A percentile compares a stretch with the other conserved stretches of the same genome.
phyloP scores from a whole-genome alignment of 2,329 filamentous ascomycete species.

The Fusarium albidum region DNA sequence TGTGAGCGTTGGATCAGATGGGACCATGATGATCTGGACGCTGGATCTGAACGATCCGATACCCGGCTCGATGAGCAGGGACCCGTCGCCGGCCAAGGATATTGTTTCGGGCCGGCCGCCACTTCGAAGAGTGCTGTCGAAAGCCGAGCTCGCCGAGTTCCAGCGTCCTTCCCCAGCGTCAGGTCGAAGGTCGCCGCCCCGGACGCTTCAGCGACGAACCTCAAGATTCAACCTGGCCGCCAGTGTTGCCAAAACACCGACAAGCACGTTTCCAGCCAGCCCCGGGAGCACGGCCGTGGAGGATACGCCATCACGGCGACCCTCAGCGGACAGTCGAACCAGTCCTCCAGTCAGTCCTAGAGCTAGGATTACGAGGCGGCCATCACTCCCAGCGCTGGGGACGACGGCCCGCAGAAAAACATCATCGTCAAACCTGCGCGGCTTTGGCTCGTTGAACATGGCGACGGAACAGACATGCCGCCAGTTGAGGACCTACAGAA shows the following conservation, averaged over 20 bases:
- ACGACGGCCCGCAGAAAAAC: constrained; percentile 58
- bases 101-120: constrained; percentile 71
- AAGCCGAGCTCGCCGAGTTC: constrained; percentile 85
- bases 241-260: constrained; percentile 49
- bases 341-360: constrained; percentile 63
- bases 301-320: constrained; percentile 58
- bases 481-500: constrained; percentile 68
- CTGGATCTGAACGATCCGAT: constrained; percentile 59
- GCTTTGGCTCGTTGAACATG: constrained; percentile 65
- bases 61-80: constrained; percentile 54
- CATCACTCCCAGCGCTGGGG: constrained; percentile 62
- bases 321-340: constrained; percentile 53
- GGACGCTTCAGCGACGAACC: constrained; percentile 61
- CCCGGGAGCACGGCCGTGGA: constrained; percentile 50
- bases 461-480: constrained; percentile 72
- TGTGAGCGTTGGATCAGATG: constrained; percentile 80
- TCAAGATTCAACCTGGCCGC: constrained; percentile 59
- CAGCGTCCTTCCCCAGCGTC: constrained; percentile 58
- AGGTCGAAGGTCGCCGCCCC: constrained; percentile 64
- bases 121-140: constrained; percentile 84
- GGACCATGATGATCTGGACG: constrained; percentile 83
- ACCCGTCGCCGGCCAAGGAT: constrained; percentile 64
- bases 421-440: constrained; percentile 55
- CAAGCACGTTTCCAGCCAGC: constrained; percentile 49
- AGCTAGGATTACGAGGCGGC: constrained; percentile 55